These are phyloP conservation scores for Nigrospora osmanthi DNA, from an alignment of 2,329 filamentous ascomycete species.

Conservation along the genomic window DNA sequence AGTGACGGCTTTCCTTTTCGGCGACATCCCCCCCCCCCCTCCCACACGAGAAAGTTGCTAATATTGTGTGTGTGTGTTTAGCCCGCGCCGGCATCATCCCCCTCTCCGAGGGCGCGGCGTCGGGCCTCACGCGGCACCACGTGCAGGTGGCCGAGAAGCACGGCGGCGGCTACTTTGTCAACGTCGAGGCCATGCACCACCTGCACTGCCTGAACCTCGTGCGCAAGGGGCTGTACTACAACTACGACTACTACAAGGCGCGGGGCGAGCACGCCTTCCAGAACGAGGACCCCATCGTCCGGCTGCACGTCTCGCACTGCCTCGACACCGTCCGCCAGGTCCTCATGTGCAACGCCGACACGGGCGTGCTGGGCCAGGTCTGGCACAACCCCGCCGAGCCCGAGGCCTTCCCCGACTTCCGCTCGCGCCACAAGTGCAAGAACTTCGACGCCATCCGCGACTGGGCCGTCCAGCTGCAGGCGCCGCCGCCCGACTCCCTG, in stretches of 20 bases:
- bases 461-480: conserved; percentile 48
- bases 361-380: conserved; percentile 52
- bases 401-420: conserved; percentile 52
- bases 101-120: conserved; percentile 35
- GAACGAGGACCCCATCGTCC: conserved; percentile 46
- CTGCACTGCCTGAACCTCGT: conserved; percentile 55
- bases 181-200: conserved; percentile 48
- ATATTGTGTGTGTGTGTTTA: not conserved
- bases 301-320: conserved; percentile 51
- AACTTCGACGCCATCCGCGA: conserved; percentile 44
- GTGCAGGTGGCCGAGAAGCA: conserved; percentile 47
- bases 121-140: conserved; percentile 44
- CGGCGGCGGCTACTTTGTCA: conserved; percentile 51
- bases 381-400: conserved; percentile 42
- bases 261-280: conserved; percentile 34
- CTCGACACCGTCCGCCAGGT: conserved; percentile 54
- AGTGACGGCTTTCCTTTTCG: not conserved
- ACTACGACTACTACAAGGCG: conserved; percentile 48
- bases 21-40: not conserved
- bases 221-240: conserved; percentile 50
- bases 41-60: no score
- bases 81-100: conserved; percentile 38
- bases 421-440: conserved; percentile 50
- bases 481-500: conserved; percentile 25
- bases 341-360: conserved; percentile 55